phyloP scores from a whole-genome alignment of 192 early-diverging fungal species.

The Dimargaris cristalligena region DNA sequence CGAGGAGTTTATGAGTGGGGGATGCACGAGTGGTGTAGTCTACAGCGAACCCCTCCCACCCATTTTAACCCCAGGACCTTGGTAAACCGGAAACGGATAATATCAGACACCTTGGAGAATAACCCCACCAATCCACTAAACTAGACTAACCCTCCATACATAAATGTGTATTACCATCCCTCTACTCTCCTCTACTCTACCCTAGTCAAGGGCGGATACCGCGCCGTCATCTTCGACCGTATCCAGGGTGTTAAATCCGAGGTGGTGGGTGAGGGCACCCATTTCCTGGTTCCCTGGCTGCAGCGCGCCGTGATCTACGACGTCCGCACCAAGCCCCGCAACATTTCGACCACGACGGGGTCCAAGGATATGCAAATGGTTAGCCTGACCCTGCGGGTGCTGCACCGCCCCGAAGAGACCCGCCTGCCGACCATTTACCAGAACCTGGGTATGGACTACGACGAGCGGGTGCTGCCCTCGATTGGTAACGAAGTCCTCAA shows the following conservation, averaged over 20 bases:
- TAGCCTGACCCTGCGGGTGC: constrained; percentile 77
- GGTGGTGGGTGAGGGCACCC: constrained; percentile 83
- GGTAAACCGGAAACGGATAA: too few relatives aligned
- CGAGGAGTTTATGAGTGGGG: too few relatives aligned
- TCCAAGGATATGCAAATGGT: constrained; percentile 99
- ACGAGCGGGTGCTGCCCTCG: constrained; percentile 89
- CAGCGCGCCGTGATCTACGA: constrained; percentile 82
- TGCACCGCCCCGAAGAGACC: constrained; percentile 68
- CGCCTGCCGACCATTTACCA: constrained; percentile 74
- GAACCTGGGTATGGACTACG: constrained; percentile 85
- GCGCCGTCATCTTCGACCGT: constrained; percentile 96
- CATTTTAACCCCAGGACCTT: too few relatives aligned
- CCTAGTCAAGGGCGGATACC: constrained; percentile 85
- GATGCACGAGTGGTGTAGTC: too few relatives aligned
- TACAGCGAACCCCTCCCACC: too few relatives aligned
- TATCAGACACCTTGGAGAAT: too few relatives aligned
- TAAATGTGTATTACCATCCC: too few relatives aligned
- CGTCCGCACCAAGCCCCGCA: constrained; percentile 85
- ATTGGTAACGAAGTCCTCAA: constrained; percentile 99
- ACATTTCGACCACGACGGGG: constrained; percentile 97
- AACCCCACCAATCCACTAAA: too few relatives aligned
- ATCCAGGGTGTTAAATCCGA: constrained; percentile 69
- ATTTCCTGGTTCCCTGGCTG: constrained; percentile 95
- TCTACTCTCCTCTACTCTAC: constrained; percentile 1
- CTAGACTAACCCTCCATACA: too few relatives aligned